Percentiles rank a stretch among this genome's conserved stretches.
phyloP scores from a whole-genome alignment of 768 basidiomycete species.

The Leucocoprinus leucothites region DNA sequence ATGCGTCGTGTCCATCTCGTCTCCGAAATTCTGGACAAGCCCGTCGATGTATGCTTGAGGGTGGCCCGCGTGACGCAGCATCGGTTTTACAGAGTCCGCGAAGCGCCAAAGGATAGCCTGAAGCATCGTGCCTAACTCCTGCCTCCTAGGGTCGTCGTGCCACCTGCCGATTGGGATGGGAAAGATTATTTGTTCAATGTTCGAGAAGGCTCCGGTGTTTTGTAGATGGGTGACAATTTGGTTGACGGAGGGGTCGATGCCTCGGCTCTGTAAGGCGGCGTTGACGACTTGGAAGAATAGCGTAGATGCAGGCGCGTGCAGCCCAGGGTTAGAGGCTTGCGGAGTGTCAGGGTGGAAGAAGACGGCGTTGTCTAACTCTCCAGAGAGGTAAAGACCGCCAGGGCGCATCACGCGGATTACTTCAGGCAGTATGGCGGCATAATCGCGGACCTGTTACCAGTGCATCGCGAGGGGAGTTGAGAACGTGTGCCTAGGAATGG shows the following conservation, averaged over 20 bases:
- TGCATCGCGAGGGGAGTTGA: neutral
- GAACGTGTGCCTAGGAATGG: neutral
- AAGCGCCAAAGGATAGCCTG: constrained; percentile 38
- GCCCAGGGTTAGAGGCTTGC: constrained; percentile 19
- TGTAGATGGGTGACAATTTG: constrained; percentile 35
- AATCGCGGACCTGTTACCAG: constrained; percentile 49
- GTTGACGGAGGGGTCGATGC: constrained; percentile 35
- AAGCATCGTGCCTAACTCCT: constrained; percentile 39
- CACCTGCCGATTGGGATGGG: constrained; percentile 59
- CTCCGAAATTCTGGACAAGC: constrained; percentile 38
- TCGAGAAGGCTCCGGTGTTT: constrained; percentile 35
- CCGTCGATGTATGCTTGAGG: constrained; percentile 32
- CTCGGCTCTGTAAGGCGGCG: constrained; percentile 29
- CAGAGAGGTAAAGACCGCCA: constrained; percentile 68
- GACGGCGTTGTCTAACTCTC: constrained; percentile 53
- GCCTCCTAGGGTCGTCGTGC: constrained; percentile 33
- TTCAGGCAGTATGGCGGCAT: constrained; percentile 51
- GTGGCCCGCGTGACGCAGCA: constrained; percentile 41
- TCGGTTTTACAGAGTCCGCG: constrained; percentile 43
- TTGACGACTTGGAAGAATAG: constrained; percentile 37
- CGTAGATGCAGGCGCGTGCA: constrained; percentile 37
- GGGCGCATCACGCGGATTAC: constrained; percentile 61
- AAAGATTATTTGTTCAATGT: constrained; percentile 30
- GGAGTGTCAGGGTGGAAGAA: constrained; percentile 30
- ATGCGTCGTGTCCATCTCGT: constrained; percentile 41